These are phyloP conservation scores for Eimeria mitis DNA, from an alignment of 169 alveolate species.

Conservation along the genomic window DNA sequence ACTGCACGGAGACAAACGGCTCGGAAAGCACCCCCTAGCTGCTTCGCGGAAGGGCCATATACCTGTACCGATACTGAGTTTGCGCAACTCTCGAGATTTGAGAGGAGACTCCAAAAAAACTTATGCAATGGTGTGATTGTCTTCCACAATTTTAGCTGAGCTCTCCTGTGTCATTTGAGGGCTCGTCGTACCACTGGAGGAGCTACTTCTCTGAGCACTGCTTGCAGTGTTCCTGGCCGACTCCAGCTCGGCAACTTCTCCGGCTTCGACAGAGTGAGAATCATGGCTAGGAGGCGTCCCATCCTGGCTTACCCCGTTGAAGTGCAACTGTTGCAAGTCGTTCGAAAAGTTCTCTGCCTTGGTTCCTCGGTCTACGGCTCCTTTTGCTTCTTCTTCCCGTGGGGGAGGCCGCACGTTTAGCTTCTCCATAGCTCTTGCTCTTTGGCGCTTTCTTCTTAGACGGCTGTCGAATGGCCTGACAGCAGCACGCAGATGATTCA, in stretches of 20 bases:
- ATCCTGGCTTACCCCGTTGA: neutral
- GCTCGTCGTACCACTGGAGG: neutral
- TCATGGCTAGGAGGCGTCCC: neutral
- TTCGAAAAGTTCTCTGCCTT: neutral
- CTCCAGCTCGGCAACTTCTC: neutral
- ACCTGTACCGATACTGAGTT: neutral
- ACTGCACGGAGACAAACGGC: neutral
- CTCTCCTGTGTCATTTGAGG: neutral
- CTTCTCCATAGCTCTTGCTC: constrained; percentile 32
- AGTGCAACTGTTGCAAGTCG: neutral
- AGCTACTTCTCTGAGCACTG: neutral
- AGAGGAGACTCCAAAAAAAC: neutral
- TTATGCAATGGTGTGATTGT: neutral
- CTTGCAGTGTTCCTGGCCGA: neutral
- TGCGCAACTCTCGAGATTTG: neutral
- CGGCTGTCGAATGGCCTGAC: constrained; percentile 66
- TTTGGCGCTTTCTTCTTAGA: constrained; percentile 37
- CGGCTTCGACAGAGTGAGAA: neutral
- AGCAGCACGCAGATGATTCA: constrained; percentile 44
- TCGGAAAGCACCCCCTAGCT: neutral
- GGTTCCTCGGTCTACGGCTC: neutral
- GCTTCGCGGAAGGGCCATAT: neutral
- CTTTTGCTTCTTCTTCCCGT: neutral
- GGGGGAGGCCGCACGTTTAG: constrained; percentile 6
- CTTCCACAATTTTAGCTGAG: neutral